Percentiles rank a stretch among this genome's conserved stretches.
Conservation (phyloP, 2,329 filamentous ascomycete genomes). For the Dactylellina drechsleri region DNA sequence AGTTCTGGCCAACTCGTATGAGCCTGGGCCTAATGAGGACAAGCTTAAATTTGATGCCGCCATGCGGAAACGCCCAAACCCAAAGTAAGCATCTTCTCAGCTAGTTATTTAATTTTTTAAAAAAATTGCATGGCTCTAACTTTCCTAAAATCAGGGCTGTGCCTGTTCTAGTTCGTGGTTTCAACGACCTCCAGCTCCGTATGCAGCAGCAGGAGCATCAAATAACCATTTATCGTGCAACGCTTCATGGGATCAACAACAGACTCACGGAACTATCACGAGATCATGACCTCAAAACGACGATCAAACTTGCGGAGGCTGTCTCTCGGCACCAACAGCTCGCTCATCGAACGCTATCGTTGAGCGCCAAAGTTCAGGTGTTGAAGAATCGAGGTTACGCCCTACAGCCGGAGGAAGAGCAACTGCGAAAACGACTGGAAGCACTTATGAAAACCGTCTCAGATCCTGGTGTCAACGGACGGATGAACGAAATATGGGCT, state of each 20-base stretch:
- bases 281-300: conserved; percentile 79
- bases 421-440: conserved; percentile 76
- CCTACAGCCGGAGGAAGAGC: conserved; percentile 80
- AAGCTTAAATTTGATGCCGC: conserved; percentile 85
- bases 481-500: conserved; percentile 87
- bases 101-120: neutral
- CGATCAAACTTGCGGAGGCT: conserved; percentile 77
- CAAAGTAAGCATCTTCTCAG: conserved; percentile 68
- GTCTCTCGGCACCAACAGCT: conserved; percentile 77
- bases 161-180: conserved; percentile 79
- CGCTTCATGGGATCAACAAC: conserved; percentile 82
- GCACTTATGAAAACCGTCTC: conserved; percentile 75
- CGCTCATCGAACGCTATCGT: conserved; percentile 75
- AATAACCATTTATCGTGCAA: conserved; percentile 74
- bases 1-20: conserved; percentile 74
- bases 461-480: conserved; percentile 77
- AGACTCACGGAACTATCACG: conserved; percentile 77
- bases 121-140: conserved; percentile 13
- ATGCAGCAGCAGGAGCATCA: conserved; percentile 77
- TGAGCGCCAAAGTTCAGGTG: conserved; percentile 83
- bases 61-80: conserved; percentile 78
- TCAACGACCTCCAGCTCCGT: conserved; percentile 75
- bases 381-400: conserved; percentile 83
- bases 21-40: conserved; percentile 75
- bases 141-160: conserved; percentile 61